Evolutionary conservation across 2,329 filamentous ascomycete species (phyloP).

Genomic region (Monilinia fructicola): DNA sequence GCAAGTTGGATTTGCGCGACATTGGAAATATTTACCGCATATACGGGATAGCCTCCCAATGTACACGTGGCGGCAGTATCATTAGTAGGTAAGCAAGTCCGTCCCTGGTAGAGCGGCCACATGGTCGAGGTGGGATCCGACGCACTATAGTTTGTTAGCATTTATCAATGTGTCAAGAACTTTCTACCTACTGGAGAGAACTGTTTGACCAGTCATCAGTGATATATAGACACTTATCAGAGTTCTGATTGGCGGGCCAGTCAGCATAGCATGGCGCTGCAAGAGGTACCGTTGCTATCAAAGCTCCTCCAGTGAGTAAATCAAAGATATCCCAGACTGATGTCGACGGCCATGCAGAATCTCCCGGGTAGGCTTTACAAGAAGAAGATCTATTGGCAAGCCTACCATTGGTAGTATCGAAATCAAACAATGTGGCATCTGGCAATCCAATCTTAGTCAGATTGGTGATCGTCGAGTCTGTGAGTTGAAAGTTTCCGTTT

Average conservation of each 20-base stretch:
- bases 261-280: conserved; percentile 37
- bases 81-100: conserved; percentile 41
- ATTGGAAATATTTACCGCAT: conserved; percentile 33
- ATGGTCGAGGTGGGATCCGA: conserved; percentile 46
- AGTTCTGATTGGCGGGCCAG: too few species aligned
- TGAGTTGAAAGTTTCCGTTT: neutral
- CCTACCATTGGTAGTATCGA: neutral
- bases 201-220: conserved; percentile 40
- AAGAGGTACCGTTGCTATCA: conserved; percentile 47
- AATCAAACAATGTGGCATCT: neutral
- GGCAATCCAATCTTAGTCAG: neutral
- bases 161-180: too few species aligned
- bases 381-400: neutral
- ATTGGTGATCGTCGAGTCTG: neutral
- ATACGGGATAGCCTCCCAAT: conserved; percentile 27
- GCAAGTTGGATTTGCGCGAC: conserved; percentile 27
- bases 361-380: conserved; percentile 33
- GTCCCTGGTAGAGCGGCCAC: conserved; percentile 48
- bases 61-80: conserved; percentile 20
- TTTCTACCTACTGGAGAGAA: conserved; percentile 41
- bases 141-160: too few species aligned
- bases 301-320: conserved; percentile 44
- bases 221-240: conserved; percentile 40
- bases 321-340: conserved; percentile 50
- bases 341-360: conserved; percentile 49